Percentiles rank a stretch among this genome's conserved stretches.
phyloP scores from a whole-genome alignment of 1,139 yeast species.

The Debaryomyces coudertii region DNA sequence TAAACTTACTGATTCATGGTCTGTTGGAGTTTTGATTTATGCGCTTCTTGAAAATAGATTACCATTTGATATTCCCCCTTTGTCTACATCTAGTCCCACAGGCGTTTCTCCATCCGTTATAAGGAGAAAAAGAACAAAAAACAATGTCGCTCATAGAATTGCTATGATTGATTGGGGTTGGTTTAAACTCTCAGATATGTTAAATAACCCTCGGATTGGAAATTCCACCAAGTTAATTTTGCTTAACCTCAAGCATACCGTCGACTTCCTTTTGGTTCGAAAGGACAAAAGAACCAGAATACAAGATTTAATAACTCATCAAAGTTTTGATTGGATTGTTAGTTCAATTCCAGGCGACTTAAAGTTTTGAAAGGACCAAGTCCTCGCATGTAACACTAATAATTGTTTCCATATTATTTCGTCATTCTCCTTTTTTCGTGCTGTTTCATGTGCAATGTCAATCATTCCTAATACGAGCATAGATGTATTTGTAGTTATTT shows the following conservation, averaged over 20 bases:
- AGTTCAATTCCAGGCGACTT: slow-evolving; percentile 18
- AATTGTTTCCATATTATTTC: neutral
- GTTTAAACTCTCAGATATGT: slow-evolving; percentile 40
- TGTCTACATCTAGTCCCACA: slow-evolving; percentile 31
- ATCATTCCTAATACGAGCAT: neutral
- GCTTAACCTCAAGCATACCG: slow-evolving; percentile 31
- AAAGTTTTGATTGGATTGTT: slow-evolving; percentile 27
- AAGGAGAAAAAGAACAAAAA: slow-evolving; percentile 53
- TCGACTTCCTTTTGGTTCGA: slow-evolving; percentile 41
- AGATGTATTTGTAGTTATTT: neutral
- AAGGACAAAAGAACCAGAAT: slow-evolving; percentile 37
- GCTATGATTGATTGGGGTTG: slow-evolving; percentile 94
- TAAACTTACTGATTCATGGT: slow-evolving; percentile 88
- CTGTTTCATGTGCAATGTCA: neutral
- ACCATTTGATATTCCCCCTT: slow-evolving; percentile 77
- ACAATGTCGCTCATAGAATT: slow-evolving; percentile 81
- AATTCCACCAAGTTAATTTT: slow-evolving; percentile 28
- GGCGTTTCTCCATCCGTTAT: slow-evolving; percentile 51
- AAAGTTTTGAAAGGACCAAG: neutral
- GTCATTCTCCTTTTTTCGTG: neutral
- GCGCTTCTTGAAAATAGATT: slow-evolving; percentile 79
- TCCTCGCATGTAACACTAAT: neutral
- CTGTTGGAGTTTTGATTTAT: slow-evolving; percentile 87
- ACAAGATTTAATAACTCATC: slow-evolving; percentile 16
- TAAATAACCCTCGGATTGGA: slow-evolving; percentile 20